phyloP scores from a whole-genome alignment of 345 rosid genomes.

The Adansonia digitata region DNA sequence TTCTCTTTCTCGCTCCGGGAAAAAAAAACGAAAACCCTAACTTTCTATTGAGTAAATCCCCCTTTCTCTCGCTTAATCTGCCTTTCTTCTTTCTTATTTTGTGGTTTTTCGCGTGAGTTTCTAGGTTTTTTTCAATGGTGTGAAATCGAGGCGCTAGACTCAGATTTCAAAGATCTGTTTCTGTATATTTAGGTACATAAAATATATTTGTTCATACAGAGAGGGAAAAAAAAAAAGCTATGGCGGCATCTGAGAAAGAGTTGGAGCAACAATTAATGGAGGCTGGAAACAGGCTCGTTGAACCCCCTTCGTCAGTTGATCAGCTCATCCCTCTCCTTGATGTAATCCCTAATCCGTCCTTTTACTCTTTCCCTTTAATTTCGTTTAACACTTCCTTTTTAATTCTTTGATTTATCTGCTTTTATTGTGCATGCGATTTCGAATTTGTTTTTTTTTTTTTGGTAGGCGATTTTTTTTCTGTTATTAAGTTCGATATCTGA shows the following conservation, averaged over 20 bases:
- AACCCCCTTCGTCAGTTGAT: constrained; percentile 61
- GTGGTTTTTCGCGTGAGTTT: background rate
- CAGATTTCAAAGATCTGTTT: constrained; percentile 27
- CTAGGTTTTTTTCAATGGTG: constrained; percentile 30
- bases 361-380: background rate
- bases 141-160: constrained; percentile 20
- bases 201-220: background rate
- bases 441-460: too few species aligned
- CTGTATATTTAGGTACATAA: background rate
- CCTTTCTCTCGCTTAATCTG: constrained; percentile 18
- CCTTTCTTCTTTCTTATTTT: background rate
- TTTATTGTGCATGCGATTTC: background rate
- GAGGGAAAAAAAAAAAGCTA: constrained; percentile 15
- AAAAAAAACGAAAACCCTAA: background rate
- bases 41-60: background rate
- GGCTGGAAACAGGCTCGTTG: constrained; percentile 60
- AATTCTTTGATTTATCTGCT: background rate
- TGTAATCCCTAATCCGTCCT: constrained; percentile 33
- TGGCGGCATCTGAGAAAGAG: constrained; percentile 61
- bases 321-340: constrained; percentile 81
- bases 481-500: too few species aligned
- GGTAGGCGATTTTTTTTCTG: background rate
- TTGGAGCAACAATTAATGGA: constrained; percentile 60
- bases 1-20: constrained; percentile 9
- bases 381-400: background rate